Evolutionary conservation across 1,139 yeast genomes (phyloP), one percentile per base, ranked within the genome.

Genomic region (Suhomyces wounanorum): DNA sequence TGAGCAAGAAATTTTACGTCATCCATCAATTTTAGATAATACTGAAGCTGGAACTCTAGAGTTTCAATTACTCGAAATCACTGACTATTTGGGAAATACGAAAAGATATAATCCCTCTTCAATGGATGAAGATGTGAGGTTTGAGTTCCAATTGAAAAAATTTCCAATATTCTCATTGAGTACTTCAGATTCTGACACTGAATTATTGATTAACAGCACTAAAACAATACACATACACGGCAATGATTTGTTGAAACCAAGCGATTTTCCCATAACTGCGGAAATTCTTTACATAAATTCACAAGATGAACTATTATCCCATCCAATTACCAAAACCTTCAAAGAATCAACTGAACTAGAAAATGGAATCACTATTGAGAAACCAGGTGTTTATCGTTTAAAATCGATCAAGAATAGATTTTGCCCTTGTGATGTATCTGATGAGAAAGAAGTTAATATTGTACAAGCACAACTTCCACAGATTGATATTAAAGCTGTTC

Each of bases 51-150:
- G 96, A 13, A 72, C 70, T 18, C 78, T 89, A 65, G 77, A 81
- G 37, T 90, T 88, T 61, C 82, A 82, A 46, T 76, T 92, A 41
- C 81, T 83, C 42, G 83, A 82, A 54, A 79, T 91, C 7, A 77
- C 78, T 9, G 97, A 92, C 67, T 87, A 87, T 1, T 73, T 89
- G 54, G 97, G 97, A 0, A 89, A 89, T 59, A 58, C 70, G 2
- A 80, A 84, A 50, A 77, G 80, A 50, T 89, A 84, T 59, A 77
- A 70, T 56, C 77, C 74, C 16, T 66, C 75, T 10, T 74, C 81
- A 2, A 73, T 68, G 43, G 75, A 75, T 41, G 65, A 74, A 44
- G 82, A 79, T 47, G 75, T 84, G 16, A 66, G 78, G 54, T 81
- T 81, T 57, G 74, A 75, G n/a, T 79, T 87, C 54, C 72, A 73